Conservation (phyloP, 73 alveolate species). For the Urostyla sp. region DNA sequence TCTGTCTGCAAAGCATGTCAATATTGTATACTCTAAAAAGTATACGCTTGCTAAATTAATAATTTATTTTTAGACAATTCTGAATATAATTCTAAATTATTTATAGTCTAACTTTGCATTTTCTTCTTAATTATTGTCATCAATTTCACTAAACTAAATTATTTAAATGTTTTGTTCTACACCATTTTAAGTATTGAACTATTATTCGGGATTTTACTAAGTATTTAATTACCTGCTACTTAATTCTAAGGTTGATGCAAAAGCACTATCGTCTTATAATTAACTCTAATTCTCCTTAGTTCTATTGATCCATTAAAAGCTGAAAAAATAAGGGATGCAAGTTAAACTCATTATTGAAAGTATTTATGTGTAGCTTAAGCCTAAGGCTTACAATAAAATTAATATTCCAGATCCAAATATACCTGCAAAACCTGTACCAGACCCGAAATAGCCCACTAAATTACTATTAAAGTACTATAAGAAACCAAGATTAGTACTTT, state of each 20-base stretch:
- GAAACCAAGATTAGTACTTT: slow-evolving; percentile 51
- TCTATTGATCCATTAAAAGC: background rate
- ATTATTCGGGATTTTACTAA: background rate
- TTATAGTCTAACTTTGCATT: background rate
- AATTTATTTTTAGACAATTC: slow-evolving; percentile 53
- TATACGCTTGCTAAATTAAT: slow-evolving; percentile 75
- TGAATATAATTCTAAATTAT: slow-evolving; percentile 37
- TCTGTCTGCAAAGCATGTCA: slow-evolving; percentile 79
- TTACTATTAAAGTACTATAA: slow-evolving; percentile 35
- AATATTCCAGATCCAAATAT: slow-evolving; percentile 81
- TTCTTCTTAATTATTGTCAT: background rate
- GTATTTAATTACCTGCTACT: background rate
- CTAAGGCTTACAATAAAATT: slow-evolving; percentile 60
- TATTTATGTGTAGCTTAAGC: slow-evolving; percentile 59
- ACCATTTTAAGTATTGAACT: background rate
- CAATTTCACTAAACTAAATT: background rate
- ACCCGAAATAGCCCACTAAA: slow-evolving; percentile 44
- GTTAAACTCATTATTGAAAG: slow-evolving; percentile 43
- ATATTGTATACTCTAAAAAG: slow-evolving; percentile 75
- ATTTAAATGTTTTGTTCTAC: background rate
- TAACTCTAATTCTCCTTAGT: background rate
- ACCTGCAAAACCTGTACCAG: slow-evolving; percentile 94
- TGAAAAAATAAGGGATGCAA: slow-evolving; percentile 29
- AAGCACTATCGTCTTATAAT: background rate
- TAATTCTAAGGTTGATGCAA: background rate